Evolutionary conservation across 2,329 filamentous ascomycete genomes (phyloP).

Genomic region (Coniosporium tulheliwenetii): DNA sequence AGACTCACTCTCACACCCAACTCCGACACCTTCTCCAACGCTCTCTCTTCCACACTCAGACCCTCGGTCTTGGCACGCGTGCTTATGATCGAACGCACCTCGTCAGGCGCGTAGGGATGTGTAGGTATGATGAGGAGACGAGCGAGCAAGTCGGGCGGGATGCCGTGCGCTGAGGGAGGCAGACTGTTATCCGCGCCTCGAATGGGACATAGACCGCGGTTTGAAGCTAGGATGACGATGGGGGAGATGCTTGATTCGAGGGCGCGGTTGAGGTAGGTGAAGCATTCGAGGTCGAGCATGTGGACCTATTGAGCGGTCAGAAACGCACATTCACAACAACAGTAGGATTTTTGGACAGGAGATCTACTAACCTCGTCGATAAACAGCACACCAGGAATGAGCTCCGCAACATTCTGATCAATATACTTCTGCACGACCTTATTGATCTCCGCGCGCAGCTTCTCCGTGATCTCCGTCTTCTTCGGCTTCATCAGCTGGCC

Average conservation of each 20-base stretch:
- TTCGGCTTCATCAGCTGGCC: slow-evolving; percentile 98
- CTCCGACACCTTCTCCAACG: slow-evolving; percentile 72
- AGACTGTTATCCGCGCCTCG: slow-evolving; percentile 57
- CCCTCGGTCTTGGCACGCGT: slow-evolving; percentile 72
- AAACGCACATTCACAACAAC: too few species aligned
- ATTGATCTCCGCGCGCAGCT: slow-evolving; percentile 90
- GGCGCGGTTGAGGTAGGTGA: slow-evolving; percentile 97
- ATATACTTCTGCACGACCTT: slow-evolving; percentile 99
- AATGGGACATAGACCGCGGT: slow-evolving; percentile 86
- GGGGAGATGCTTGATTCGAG: slow-evolving; percentile 88
- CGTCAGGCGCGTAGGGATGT: slow-evolving; percentile 69
- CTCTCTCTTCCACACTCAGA: slow-evolving; percentile 63
- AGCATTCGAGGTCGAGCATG: slow-evolving; percentile 99
- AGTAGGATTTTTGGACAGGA: background rate
- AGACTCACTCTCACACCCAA: slow-evolving; percentile 81
- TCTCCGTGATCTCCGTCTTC: slow-evolving; percentile 99
- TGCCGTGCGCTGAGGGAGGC: slow-evolving; percentile 63
- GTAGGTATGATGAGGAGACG: slow-evolving; percentile 94
- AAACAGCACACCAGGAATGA: slow-evolving; percentile 95
- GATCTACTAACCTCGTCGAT: slow-evolving; percentile 69
- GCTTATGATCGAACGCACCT: slow-evolving; percentile 85
- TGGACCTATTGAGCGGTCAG: slow-evolving; percentile 53
- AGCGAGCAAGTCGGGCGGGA: slow-evolving; percentile 84
- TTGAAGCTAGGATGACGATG: slow-evolving; percentile 94
- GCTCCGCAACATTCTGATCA: slow-evolving; percentile 90